phyloP scores from a whole-genome alignment of 2,329 filamentous ascomycete genomes.

The Tolypocladium ovalisporum region DNA sequence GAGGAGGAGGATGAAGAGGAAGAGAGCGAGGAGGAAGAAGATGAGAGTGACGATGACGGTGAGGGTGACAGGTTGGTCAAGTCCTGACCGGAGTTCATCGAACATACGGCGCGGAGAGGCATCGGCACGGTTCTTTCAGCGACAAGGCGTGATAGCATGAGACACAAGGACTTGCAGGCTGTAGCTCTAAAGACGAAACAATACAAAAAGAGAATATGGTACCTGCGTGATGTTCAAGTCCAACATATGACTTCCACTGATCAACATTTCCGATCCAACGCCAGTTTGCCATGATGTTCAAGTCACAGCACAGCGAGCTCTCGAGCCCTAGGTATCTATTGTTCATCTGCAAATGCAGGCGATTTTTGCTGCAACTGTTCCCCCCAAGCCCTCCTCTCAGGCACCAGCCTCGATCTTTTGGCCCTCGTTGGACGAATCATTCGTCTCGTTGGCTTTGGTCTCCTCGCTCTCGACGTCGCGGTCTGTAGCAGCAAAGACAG shows the following conservation, averaged over 20 bases:
- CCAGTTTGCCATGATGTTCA: not conserved
- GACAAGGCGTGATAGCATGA: not conserved
- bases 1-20: slow-evolving; percentile 35
- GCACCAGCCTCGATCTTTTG: not conserved
- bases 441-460: slow-evolving; percentile 10
- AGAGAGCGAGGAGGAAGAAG: slow-evolving; percentile 39
- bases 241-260: not conserved
- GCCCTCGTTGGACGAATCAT: slow-evolving; percentile 16
- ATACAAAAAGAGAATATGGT: not conserved
- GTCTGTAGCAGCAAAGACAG: not conserved
- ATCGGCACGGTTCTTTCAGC: slow-evolving; percentile 5
- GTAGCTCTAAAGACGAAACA: not conserved
- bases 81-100: slow-evolving; percentile 9
- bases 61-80: slow-evolving; percentile 34
- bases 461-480: slow-evolving; percentile 1
- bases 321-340: not conserved
- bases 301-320: not conserved
- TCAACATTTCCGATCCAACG: too few relatives aligned
- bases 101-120: not conserved
- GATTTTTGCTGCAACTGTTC: not conserved
- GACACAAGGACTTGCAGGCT: not conserved
- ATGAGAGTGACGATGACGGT: slow-evolving; percentile 31
- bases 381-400: slow-evolving; percentile 8
- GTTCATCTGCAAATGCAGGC: not conserved
- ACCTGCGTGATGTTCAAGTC: not conserved